Percentiles rank a stretch among this genome's conserved stretches.
These are phyloP conservation scores for Starmerella sirachaensis DNA, from an alignment of 805 yeast species.

Conservation along the genomic window DNA sequence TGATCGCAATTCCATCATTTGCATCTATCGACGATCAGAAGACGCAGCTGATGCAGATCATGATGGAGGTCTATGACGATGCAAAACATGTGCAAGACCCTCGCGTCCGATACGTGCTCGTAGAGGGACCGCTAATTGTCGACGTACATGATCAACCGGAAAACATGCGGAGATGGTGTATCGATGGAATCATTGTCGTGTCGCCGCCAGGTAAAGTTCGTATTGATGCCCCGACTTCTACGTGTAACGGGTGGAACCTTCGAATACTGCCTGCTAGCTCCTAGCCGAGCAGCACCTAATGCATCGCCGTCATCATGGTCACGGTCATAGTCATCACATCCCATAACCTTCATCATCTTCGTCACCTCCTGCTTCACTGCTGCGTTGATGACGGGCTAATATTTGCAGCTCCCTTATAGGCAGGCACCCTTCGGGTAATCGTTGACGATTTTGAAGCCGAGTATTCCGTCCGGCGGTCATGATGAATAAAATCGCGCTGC, in stretches of 20 bases:
- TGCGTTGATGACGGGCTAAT: neutral
- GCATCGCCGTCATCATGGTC: neutral
- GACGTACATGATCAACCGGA: slow-evolving; percentile 25
- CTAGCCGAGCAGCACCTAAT: slow-evolving; percentile 1
- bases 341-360: too few species aligned
- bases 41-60: slow-evolving; percentile 39
- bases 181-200: slow-evolving; percentile 49
- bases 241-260: slow-evolving; percentile 26
- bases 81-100: slow-evolving; percentile 44
- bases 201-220: slow-evolving; percentile 22
- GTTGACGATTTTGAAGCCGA: too few species aligned
- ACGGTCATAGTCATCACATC: too few species aligned
- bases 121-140: slow-evolving; percentile 19
- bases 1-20: slow-evolving; percentile 36
- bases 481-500: too few species aligned
- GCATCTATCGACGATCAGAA: slow-evolving; percentile 13
- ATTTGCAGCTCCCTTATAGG: too few species aligned
- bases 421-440: too few species aligned
- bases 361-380: neutral
- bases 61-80: slow-evolving; percentile 44
- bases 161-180: slow-evolving; percentile 42
- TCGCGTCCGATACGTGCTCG: slow-evolving; percentile 36
- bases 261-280: slow-evolving; percentile 2
- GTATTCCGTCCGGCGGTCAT: too few species aligned
- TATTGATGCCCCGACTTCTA: slow-evolving; percentile 18